Evolutionary conservation across 1,284 basidiomycete species (phyloP), one percentile per base, ranked within the genome.

Genomic region (Trichosporon ovoides): DNA sequence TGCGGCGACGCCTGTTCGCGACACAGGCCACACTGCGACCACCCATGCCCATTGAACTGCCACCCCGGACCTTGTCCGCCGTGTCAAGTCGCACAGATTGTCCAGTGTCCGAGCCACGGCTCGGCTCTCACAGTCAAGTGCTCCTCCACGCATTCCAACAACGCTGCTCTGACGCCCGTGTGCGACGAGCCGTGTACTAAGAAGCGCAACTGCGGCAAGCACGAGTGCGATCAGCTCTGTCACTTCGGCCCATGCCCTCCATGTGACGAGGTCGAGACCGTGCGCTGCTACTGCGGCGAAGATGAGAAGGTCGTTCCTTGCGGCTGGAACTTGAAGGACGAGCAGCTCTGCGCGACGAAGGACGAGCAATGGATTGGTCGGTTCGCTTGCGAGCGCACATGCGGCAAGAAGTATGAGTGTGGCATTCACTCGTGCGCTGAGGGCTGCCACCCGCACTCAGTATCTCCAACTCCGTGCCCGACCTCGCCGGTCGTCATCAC

Each of bases 1-100:
- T 96, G 92, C 67, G 88, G 83, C 0, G 84, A 85, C 60, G 81
- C 84, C 0, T 95, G 92, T 72, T 82, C 85, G 0, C 84, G 90
- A 2, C 68, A 79, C 1, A 82, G 90, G 4, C 72, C 68, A 0
- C 71, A 74, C 50, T 86, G 87, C 64, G 76, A 76, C 0, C 87
- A 89, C 65, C 80, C 86, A 0, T 96, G 91, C 67, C 83, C 87
- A 0, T 81, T 86, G 10, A 72, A 80, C 11, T 87, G 85, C 60
- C 85, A 87, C 68, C 86, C 85, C 0, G 86, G 92, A 22, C 86
- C 90, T 0, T 94, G 91, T 74, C 87, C 90, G 3, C 82, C 91
- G 3, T 83, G 82, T 64, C 75, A 82, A 62, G 77, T 84, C 19
- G 81, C 81, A 6, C 77, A 81, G 2, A 78, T 81, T 52, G 75